Evolutionary conservation across 2,329 filamentous ascomycete genomes (phyloP).

Genomic region (Capronia epimyces): DNA sequence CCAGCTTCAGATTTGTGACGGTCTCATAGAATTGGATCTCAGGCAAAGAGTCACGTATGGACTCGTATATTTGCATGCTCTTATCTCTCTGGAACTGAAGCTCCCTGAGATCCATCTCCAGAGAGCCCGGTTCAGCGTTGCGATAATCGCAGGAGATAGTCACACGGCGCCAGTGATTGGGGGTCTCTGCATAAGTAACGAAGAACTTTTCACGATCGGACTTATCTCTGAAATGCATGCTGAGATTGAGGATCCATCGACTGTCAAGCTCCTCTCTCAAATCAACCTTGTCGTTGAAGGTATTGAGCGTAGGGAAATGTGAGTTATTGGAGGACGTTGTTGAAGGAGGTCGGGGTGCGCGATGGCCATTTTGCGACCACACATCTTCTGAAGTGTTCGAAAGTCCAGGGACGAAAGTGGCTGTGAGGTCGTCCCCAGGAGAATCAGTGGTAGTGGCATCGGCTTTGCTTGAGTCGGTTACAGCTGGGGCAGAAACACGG

Average conservation of each 20-base stretch:
- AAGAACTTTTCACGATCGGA: slow-evolving; percentile 97
- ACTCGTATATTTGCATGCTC: slow-evolving; percentile 86
- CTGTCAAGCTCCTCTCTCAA: slow-evolving; percentile 77
- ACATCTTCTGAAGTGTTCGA: slow-evolving; percentile 14
- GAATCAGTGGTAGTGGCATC: slow-evolving; percentile 5
- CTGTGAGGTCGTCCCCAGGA: slow-evolving; percentile 1
- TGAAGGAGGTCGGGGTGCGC: slow-evolving; percentile 33
- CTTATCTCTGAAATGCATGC: slow-evolving; percentile 94
- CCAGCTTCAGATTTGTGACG: slow-evolving; percentile 89
- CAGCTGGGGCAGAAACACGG: slow-evolving; percentile 33
- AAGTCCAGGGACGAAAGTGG: slow-evolving; percentile 24
- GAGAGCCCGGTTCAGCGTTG: slow-evolving; percentile 67
- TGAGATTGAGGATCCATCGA: slow-evolving; percentile 93
- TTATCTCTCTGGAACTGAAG: slow-evolving; percentile 86
- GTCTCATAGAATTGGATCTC: slow-evolving; percentile 96
- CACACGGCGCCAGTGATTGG: slow-evolving; percentile 75
- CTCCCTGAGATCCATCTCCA: slow-evolving; percentile 74
- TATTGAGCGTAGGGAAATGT: slow-evolving; percentile 33
- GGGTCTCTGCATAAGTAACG: slow-evolving; percentile 80
- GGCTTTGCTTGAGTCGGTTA: slow-evolving; percentile 31
- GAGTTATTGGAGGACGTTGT: slow-evolving; percentile 43
- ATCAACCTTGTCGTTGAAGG: slow-evolving; percentile 33
- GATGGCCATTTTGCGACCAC: slow-evolving; percentile 26
- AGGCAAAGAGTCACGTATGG: slow-evolving; percentile 82
- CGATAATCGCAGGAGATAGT: slow-evolving; percentile 94